Base-by-base conservation (phyloP, 1,284 basidiomycete genomes). In the Trichosporon sp. region DNA sequence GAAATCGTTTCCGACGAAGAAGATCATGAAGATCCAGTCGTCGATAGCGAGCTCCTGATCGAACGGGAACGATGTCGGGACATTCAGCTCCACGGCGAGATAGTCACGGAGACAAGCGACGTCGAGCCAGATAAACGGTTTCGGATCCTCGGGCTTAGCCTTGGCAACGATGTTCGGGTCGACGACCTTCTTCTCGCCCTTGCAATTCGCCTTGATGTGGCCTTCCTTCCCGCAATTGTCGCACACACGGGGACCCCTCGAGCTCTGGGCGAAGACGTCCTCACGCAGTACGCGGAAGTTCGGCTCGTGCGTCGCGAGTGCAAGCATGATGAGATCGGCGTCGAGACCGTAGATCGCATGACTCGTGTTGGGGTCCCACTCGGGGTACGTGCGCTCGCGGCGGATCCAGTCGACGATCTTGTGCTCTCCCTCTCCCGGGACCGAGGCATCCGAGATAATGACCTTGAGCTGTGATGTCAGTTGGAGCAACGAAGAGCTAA, bases 1-100 rank as follows among this genome's bases (percentile, higher is more conserved):
- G 84, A 99, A 99, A 83, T 99, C 96, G 84, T 99, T 99, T 73
- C 96, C 96, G 75, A 99, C 95, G 80, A 99, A 98, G 86, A 99
- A 98, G 75, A 98, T 98, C 74, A 99, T 85, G 77, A 99, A 88
- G 73, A 99, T 92, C 95, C 96, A 99, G 80, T 99, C 96, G 85
- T 99, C 96, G 80, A 99, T 92, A 36, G 96, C 95, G 78, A 91
- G 88, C 81, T 99, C 96, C 76, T 96, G 84, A 74, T 93, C 88
- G 84, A 95, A 99, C n/a, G 88, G 87, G 82, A 98, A 96, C 14
- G 85, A 81, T 64, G 86, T 82, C 11, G 90, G 84, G 25, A 96
- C 84, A 80, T 92, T 88, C 72, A 99, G 88, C 79, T 99, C 96
- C 76, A 93, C 87, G 80, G 95, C 90, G 72, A 99, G 88, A 82